Base-by-base conservation (phyloP, 805 yeast genomes). In the Cyberlindnera xylosilytica region DNA sequence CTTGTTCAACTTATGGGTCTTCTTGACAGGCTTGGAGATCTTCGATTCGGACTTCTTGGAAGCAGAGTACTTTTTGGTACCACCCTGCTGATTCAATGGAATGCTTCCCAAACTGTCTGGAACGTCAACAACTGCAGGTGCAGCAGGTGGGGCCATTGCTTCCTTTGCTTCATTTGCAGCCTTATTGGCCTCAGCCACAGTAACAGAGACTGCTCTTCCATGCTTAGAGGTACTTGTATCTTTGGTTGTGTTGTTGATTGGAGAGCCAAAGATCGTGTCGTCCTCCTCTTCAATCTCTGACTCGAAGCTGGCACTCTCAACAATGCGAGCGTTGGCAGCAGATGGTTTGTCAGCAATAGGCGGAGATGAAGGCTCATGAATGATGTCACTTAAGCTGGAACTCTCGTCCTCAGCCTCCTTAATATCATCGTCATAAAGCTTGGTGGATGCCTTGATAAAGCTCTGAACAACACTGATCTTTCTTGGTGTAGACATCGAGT, bases 401-500 rank as follows among this genome's bases (percentile, higher is more conserved):
- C 32, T 32, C 6, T 35, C 40, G 4, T 20, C 42, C 3, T 36
- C 36, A 3, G 26, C 36, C n/a, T 10, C 29, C 6, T 8, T 12
- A 9, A 5, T n/a, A 12, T 8, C 29, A 13, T 9, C 11, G 29
- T 42, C 45, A 34, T 45, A 41, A 9, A 32, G 12, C 28, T 31
- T 41, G 15, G 46, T 50, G 12, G 51, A 44, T 4, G 63, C 47
- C 2, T 52, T 41, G 19, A 65, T 58, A 29, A 49, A 60, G 2
- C 55, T 51, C 35, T 57, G 43, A 1, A 52, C 62, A 33, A 63
- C 64, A 38, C 70, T 66, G 2, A 65, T 51, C 43, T 63, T 65
- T 20, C 60, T 52, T 8, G 50, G 48, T 1, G 50, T 41, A 1
- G 52, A 42, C n/a, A 34, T 35, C 8, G 18, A 17, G 1, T 18